Conservation (phyloP, 805 yeast species). For the Tetrapisispora namnaoensis region DNA sequence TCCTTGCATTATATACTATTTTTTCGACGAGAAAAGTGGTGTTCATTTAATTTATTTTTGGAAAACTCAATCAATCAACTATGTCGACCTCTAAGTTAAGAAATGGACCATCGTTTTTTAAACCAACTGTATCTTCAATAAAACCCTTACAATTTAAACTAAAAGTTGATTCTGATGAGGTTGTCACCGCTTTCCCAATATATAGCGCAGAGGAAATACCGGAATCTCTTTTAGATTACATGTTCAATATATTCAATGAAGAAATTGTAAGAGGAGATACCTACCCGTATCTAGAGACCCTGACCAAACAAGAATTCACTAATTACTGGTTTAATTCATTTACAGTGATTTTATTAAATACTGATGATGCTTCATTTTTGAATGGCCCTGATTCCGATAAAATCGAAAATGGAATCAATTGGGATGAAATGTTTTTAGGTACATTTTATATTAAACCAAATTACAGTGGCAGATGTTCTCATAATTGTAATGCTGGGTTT, state of each 20-base stretch:
- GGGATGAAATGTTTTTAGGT: constrained; percentile 51
- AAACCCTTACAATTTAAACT: constrained; percentile 34
- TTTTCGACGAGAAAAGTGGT: no score
- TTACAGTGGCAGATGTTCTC: constrained; percentile 75
- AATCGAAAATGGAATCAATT: constrained; percentile 28
- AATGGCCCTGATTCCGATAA: constrained; percentile 8
- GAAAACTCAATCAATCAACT: no score
- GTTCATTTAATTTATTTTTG: not conserved
- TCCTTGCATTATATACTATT: no score
- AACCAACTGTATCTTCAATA: constrained; percentile 29
- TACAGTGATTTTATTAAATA: constrained; percentile 50
- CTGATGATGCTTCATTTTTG: constrained; percentile 19
- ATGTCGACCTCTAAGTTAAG: constrained; percentile 7
- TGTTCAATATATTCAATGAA: constrained; percentile 46
- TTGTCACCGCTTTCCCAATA: constrained; percentile 55
- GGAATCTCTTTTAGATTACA: constrained; percentile 33
- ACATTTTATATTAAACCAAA: constrained; percentile 79
- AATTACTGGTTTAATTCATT: constrained; percentile 61
- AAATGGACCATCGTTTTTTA: constrained; percentile 28
- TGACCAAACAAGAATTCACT: constrained; percentile 42
- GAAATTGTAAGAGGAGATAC: constrained; percentile 69
- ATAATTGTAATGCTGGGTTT: constrained; percentile 83
- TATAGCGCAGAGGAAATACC: constrained; percentile 44
- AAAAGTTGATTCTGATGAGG: constrained; percentile 31
- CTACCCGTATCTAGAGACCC: constrained; percentile 47